Evolutionary conservation across 2,329 filamentous ascomycete species (phyloP).

Genomic region (Salinomyces thailandicus): DNA sequence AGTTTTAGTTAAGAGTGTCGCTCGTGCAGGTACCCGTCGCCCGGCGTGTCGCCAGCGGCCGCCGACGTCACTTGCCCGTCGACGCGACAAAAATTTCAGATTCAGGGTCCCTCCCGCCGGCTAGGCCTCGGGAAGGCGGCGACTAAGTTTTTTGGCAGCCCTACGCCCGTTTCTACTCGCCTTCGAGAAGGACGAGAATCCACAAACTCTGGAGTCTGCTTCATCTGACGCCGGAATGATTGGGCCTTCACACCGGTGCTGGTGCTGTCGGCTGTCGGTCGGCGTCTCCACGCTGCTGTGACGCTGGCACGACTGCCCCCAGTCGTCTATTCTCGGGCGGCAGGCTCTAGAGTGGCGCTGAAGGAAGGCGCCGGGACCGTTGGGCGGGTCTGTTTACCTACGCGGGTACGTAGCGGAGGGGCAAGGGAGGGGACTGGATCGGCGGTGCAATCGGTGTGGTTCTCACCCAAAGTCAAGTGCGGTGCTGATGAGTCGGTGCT

Average conservation of each 20-base stretch:
- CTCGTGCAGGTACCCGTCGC: not conserved
- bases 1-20: too few species aligned
- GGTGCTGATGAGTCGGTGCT: too few species aligned
- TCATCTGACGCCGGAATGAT: constrained; percentile 2
- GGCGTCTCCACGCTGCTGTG: not conserved
- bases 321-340: not conserved
- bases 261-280: not conserved
- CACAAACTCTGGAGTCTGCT: constrained; percentile 3
- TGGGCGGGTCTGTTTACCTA: constrained; percentile 1
- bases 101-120: constrained; percentile 2
- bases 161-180: not conserved
- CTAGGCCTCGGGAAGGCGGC: constrained; percentile 1
- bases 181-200: constrained; percentile 2
- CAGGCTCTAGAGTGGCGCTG: not conserved
- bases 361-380: not conserved
- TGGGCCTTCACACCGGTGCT: not conserved
- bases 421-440: too few species aligned
- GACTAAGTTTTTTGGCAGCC: not conserved
- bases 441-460: constrained; percentile 1
- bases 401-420: too few species aligned
- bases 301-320: not conserved
- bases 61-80: not conserved
- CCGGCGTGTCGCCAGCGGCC: too few species aligned
- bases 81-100: not conserved
- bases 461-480: constrained; percentile 1